Conservation (phyloP, 1,139 yeast genomes). For the Pichia sp. region DNA sequence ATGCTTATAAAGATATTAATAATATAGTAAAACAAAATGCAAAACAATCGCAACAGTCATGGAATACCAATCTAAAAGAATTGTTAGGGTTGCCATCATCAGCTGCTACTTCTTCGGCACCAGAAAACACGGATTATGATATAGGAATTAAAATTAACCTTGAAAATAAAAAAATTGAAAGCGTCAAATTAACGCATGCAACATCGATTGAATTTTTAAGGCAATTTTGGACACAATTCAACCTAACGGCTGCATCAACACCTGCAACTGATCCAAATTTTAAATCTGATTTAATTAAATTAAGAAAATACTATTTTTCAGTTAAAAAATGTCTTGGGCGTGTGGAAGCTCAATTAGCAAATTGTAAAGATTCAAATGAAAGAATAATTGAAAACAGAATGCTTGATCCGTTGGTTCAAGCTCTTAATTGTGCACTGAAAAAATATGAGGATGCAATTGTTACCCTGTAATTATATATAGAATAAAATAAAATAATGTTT, state of each 20-base stretch:
- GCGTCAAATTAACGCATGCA: constrained; percentile 48
- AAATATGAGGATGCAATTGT: constrained; percentile 31
- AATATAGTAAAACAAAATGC: constrained; percentile 51
- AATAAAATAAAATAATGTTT: too few species aligned
- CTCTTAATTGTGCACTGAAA: constrained; percentile 35
- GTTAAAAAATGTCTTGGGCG: constrained; percentile 43
- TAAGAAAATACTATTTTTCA: constrained; percentile 40
- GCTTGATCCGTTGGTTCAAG: constrained; percentile 34
- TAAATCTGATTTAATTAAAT: constrained; percentile 34
- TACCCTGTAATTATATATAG: constrained; percentile 1
- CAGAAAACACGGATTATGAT: constrained; percentile 23
- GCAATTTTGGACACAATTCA: constrained; percentile 64
- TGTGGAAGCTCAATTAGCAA: constrained; percentile 32
- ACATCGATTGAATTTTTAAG: constrained; percentile 65
- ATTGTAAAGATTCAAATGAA: constrained; percentile 24
- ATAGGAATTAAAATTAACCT: constrained; percentile 13
- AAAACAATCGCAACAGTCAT: constrained; percentile 44
- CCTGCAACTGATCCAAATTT: constrained; percentile 45
- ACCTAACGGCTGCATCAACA: constrained; percentile 32
- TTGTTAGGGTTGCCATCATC: constrained; percentile 13
- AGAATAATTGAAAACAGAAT: constrained; percentile 23
- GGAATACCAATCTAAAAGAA: constrained; percentile 24
- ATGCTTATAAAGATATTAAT: constrained; percentile 45
- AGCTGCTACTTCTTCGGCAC: constrained; percentile 8
- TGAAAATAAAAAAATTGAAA: constrained; percentile 30